Conservation (phyloP, 345 rosid genomes). For the Hypericum androsaemum region DNA sequence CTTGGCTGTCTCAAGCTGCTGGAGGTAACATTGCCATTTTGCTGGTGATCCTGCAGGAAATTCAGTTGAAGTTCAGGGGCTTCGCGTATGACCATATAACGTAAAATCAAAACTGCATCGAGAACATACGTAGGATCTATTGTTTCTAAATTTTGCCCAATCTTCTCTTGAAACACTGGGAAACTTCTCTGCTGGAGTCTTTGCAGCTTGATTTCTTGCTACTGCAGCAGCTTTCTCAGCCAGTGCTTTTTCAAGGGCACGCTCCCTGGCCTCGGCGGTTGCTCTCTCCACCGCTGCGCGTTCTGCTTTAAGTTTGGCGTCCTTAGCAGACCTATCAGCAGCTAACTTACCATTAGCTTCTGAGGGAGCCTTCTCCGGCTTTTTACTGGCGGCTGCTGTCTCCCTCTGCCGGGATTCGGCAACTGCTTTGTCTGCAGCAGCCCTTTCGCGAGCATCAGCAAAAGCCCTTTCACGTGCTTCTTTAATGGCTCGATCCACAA, state of each 20-base stretch:
- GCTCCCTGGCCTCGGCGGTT: constrained; percentile 83
- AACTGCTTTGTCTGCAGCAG: constrained; percentile 61
- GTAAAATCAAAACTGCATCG: not conserved
- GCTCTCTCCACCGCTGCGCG: constrained; percentile 96
- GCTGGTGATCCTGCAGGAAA: constrained; percentile 48
- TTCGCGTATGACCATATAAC: not conserved
- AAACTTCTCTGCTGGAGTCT: constrained; percentile 10
- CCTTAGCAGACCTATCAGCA: constrained; percentile 34
- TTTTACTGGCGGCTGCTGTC: constrained; percentile 46
- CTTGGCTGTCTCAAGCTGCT: constrained; percentile 23
- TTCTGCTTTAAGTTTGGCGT: constrained; percentile 70
- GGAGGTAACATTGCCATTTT: constrained; percentile 36
- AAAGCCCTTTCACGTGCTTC: constrained; percentile 96
- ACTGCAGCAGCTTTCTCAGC: constrained; percentile 42
- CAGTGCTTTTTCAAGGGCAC: constrained; percentile 79
- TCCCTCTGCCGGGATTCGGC: constrained; percentile 47
- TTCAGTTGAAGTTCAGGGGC: not conserved
- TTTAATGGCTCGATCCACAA: constrained; percentile 84
- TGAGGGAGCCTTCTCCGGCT: constrained; percentile 37
- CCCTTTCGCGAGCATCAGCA: constrained; percentile 75
- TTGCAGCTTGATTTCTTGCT: constrained; percentile 40
- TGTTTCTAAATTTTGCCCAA: constrained; percentile 36
- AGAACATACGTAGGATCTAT: constrained; percentile 13
- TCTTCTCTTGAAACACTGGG: constrained; percentile 39
- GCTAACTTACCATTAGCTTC: constrained; percentile 32